Evolutionary conservation across 495 filamentous ascomycete species (phyloP), one percentile per base, ranked within the genome.

Genomic region (Penicillium dipodomyicola): DNA sequence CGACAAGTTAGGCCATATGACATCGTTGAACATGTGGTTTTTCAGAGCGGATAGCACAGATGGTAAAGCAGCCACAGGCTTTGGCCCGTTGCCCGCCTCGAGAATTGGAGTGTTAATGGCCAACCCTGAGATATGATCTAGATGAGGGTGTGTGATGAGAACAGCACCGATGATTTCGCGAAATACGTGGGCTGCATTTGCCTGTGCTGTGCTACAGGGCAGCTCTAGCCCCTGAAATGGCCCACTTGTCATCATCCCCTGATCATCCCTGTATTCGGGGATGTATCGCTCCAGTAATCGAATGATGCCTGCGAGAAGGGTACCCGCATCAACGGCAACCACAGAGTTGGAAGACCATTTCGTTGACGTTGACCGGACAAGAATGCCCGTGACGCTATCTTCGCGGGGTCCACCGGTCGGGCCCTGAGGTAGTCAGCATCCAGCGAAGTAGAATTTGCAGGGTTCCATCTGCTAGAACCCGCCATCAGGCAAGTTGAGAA

Each of bases 1-100:
- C 1, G 91, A 94, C 33, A 98, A 76, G 61, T 98, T 98, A 0
- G 94, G 94, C 95, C 95, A 98, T 49, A 98, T 95, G 43, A 97
- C 71, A 65, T 96, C 92, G 73, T 98, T 98, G 77, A 97, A 98
- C 54, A 98, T 88, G 70, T 98, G 92, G 10, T 79, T 83, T 66
- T 96, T 96, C 67, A 98, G 84, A 3, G 92, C 92, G 14, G 86
- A 77, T 42, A 98, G 90, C 33, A 92, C 93, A 17, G 83, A 86
- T 0, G 92, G 91, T 3, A 97, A 73, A 8, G 88, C 94, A 5
- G 92, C 91, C 10, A 98, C 73, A 20, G 86, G 79, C 68, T 97
- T 98, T 7, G 90, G 89, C 14, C 82, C 82, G 42, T 77, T 78
- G 32, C 85, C 87, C n/a, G 81, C 84, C 59, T 85, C 82, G 22